Evolutionary conservation across 2,329 filamentous ascomycete genomes (phyloP), one percentile per base, ranked within the genome.

Genomic region (Cercospora sp.): DNA sequence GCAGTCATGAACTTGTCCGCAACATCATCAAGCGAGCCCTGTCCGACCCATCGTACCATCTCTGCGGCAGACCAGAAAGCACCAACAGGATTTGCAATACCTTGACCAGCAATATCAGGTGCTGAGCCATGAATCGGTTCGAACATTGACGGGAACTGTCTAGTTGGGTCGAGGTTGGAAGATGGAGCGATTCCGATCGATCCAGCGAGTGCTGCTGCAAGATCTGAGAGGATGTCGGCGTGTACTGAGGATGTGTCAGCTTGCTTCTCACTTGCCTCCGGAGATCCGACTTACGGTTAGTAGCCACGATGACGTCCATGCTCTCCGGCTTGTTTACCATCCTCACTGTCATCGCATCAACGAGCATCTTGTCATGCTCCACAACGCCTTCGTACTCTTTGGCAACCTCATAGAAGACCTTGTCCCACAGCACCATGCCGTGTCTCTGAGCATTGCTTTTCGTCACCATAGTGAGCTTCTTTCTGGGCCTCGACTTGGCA

Each of bases 111-210:
- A 65, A 90, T 90, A 70, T 90, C 88, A 53, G 72, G 71, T 8
- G 72, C 72, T 1, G 70, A 71, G 59, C 72, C 72, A 72, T 88
- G 86, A 63, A 88, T 87, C 0, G 86, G 86, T 79, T 88, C 87
- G 69, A 88, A 89, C 85, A 88, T 87, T 63, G 82, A 85, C 0
- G 88, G 88, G 68, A 87, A 85, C 70, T 84, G 75, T 16, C 86
- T 81, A 0, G 85, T 88, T 1, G 89, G 89, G 71, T 91, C 89
- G 1, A 91, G 81, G 72, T 91, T 92, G 51, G 85, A 88, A 0
- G 89, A 91, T 3, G 90, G 89, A 3, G 90, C 90, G 67, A 92
- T 91, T 8, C 90, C 89, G 69, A 92, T 91, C 2, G 86, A 89
- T 0, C 90, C 90, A 2, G 89, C 89, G 6, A 91, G 81, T 0